Conservation (phyloP, 192 early-diverging fungal genomes). For the Coemansia sp. region DNA sequence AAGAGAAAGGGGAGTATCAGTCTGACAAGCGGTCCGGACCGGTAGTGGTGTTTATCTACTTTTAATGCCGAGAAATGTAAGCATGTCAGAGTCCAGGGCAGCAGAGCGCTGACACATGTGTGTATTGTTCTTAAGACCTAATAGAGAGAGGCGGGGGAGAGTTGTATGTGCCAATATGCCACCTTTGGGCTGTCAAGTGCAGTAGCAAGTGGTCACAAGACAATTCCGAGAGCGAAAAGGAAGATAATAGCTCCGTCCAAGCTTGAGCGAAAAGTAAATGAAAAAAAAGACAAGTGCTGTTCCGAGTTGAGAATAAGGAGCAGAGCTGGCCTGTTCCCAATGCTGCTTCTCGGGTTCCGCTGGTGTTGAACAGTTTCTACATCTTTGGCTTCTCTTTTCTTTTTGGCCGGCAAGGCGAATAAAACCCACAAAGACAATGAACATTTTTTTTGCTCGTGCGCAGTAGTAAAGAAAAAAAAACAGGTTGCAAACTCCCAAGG, state of each 20-base stretch:
- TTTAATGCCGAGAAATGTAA: not conserved
- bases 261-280: not conserved
- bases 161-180: constrained; percentile 1
- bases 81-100: constrained; percentile 2
- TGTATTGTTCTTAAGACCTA: constrained; percentile 4
- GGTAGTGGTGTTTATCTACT: not conserved
- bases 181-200: not conserved
- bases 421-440: constrained; percentile 11
- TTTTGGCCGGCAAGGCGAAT: not conserved
- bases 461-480: not conserved
- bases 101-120: constrained; percentile 5
- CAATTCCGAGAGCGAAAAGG: not conserved
- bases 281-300: not conserved
- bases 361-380: not conserved
- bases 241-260: not conserved
- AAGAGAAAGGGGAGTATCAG: not conserved
- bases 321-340: not conserved
- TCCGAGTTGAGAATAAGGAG: not conserved
- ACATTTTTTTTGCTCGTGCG: constrained; percentile 5
- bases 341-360: not conserved
- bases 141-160: constrained; percentile 4
- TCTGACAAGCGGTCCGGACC: constrained; percentile 5
- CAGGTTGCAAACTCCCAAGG: not conserved
- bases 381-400: not conserved
- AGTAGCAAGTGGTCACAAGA: constrained; percentile 4